Conservation (phyloP, 2,329 filamentous ascomycete genomes). For the Aspergillus caelatus region DNA sequence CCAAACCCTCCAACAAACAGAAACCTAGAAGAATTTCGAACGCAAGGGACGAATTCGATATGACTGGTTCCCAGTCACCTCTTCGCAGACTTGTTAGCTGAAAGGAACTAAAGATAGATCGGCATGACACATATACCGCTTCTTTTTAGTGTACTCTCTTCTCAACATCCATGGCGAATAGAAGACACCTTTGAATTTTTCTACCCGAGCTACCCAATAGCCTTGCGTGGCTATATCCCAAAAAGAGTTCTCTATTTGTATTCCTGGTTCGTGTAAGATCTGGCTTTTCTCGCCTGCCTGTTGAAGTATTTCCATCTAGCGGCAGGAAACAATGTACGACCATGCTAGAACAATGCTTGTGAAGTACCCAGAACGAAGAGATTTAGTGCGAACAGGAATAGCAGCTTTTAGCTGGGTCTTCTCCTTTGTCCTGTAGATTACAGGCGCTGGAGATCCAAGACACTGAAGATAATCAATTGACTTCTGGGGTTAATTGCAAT, state of each 20-base stretch:
- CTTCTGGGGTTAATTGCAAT: slow-evolving; percentile 5
- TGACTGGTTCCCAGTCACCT: background rate
- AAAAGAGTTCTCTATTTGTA: slow-evolving; percentile 4
- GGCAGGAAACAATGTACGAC: slow-evolving; percentile 26
- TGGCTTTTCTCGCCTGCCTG: slow-evolving; percentile 15
- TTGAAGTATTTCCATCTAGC: slow-evolving; percentile 25
- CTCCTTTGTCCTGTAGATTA: background rate
- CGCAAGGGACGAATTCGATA: slow-evolving; percentile 6
- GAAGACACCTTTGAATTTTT: background rate
- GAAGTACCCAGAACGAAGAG: slow-evolving; percentile 8
- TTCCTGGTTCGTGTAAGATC: slow-evolving; percentile 13
- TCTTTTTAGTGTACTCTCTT: background rate
- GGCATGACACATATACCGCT: background rate
- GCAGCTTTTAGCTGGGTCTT: background rate
- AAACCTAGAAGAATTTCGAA: slow-evolving; percentile 6
- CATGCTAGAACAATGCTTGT: slow-evolving; percentile 20
- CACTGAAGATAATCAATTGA: slow-evolving; percentile 8
- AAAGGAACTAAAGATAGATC: background rate
- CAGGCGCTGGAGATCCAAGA: slow-evolving; percentile 2
- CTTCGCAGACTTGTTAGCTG: background rate
- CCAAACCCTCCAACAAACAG: slow-evolving; percentile 2
- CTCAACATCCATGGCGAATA: slow-evolving; percentile 12
- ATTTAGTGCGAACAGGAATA: background rate
- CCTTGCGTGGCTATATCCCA: slow-evolving; percentile 8
- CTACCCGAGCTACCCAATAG: background rate